Evolutionary conservation across 805 yeast species (phyloP), one percentile per base, ranked within the genome.

Genomic region (Candida oleophila): DNA sequence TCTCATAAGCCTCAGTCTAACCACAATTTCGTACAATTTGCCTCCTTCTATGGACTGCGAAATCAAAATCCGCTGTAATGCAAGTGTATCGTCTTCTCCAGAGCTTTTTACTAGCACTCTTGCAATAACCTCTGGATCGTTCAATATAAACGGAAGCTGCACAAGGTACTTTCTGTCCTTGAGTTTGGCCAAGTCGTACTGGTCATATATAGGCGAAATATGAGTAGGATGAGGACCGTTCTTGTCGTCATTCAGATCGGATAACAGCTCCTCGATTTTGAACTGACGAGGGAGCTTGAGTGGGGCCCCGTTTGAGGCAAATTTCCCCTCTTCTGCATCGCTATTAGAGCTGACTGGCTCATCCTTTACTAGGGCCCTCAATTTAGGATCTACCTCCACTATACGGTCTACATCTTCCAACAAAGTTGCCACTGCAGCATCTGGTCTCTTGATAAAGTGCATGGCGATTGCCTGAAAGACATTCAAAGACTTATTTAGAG

Each of bases 371-470:
- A 25, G 5, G 5, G 30, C 5, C 30, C 30, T 25, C 11, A 25
- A 25, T 11, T 11, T 25, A 5, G 5, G 30, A 25, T 25, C 30
- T 25, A 5, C 30, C 5, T 25, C 12, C 22, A 36, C 39, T 22
- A 36, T 36, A 4, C 8, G 12, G 12, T 11, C 21, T 4, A 36
- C 39, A 5, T 36, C 39, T 5, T 19, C 22, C 22, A 36, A 9
- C 39, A 36, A 36, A 22, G 18, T 20, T 11, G 4, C 41, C 15
- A 38, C 14, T 5, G 32, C 41, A 21, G 15, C 16, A 7, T 38
- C 15, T 21, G 43, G 43, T 18, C 43, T 14, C 22, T 41, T 41
- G 22, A 30, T 32, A 19, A 41, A 41, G 20, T 41, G 35, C 43
- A 28, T 28, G 4, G 34, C 14, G 36, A 41, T 28, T 4, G 43